Evolutionary conservation across 2,329 filamentous ascomycete genomes (phyloP).

Genomic region (Coniochaeta sp.): DNA sequence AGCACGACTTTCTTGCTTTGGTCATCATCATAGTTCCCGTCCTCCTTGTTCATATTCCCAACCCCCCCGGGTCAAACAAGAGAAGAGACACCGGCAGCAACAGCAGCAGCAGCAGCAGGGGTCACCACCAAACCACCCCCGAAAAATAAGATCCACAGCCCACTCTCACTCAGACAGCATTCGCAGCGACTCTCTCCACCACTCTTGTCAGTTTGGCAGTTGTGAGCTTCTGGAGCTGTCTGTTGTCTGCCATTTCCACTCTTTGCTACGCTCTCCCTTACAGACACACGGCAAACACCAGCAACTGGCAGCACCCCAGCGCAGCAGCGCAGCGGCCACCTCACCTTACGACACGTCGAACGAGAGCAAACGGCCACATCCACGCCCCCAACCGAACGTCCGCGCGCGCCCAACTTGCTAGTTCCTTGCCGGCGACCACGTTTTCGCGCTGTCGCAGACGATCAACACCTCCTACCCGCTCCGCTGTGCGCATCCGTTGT

Average conservation of each 20-base stretch:
- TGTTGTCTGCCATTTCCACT: constrained; percentile 1
- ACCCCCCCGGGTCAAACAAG: neutral
- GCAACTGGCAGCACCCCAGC: neutral
- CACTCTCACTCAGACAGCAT: neutral
- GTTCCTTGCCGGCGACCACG: neutral
- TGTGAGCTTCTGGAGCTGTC: neutral
- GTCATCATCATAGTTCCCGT: neutral
- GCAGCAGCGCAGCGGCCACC: too few species aligned
- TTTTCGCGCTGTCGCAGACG: neutral
- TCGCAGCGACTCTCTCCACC: neutral
- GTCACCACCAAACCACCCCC: neutral
- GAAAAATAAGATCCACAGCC: neutral
- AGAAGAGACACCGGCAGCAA: neutral
- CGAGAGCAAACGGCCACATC: neutral
- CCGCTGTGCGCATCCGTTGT: constrained; percentile 1
- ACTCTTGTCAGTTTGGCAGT: neutral
- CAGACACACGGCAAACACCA: neutral
- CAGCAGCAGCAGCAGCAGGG: neutral
- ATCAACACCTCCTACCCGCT: neutral
- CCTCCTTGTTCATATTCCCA: neutral
- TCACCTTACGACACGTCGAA: neutral
- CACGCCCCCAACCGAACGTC: neutral
- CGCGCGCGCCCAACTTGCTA: neutral
- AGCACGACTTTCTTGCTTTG: neutral
- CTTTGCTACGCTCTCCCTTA: neutral